phyloP scores from a whole-genome alignment of 2,329 filamentous ascomycete genomes.

The Fusarium lateritium region DNA sequence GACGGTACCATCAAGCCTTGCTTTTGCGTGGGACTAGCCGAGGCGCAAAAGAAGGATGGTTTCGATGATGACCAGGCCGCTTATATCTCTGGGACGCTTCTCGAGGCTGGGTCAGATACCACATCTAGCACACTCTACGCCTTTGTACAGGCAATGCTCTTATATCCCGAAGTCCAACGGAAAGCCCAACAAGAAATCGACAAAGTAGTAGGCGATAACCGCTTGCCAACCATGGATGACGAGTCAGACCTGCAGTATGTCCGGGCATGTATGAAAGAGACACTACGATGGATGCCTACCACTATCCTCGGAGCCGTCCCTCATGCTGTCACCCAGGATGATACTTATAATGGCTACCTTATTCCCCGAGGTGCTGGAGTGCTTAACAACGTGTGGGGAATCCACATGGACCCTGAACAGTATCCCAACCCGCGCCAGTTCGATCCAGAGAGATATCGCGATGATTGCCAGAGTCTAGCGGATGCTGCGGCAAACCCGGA shows the following conservation, averaged over 20 bases:
- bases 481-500: conserved; percentile 29
- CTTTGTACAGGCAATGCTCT: conserved; percentile 62
- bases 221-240: conserved; percentile 62
- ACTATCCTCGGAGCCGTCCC: conserved; percentile 53
- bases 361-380: conserved; percentile 51
- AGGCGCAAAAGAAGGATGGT: conserved; percentile 14
- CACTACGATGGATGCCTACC: conserved; percentile 51
- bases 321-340: conserved; percentile 54
- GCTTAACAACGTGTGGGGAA: conserved; percentile 46
- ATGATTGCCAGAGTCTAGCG: conserved; percentile 17
- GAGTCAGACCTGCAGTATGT: conserved; percentile 61
- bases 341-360: conserved; percentile 39
- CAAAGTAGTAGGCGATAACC: conserved; percentile 57
- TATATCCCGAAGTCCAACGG: conserved; percentile 60
- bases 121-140: conserved; percentile 51
- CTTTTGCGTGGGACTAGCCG: conserved; percentile 9
- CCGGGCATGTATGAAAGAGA: conserved; percentile 53
- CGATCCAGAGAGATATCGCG: conserved; percentile 52
- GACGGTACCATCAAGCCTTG: conserved; percentile 6
- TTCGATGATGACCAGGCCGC: conserved; percentile 24
- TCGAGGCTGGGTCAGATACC: conserved; percentile 54
- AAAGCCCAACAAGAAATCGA: conserved; percentile 61
- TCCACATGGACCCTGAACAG: conserved; percentile 76
- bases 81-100: conserved; percentile 32
- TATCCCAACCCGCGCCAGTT: conserved; percentile 64